A percentile compares a stretch with the other conserved stretches of the same genome.
phyloP scores from a whole-genome alignment of 2,329 filamentous ascomycete species.

The Alternaria sp. region DNA sequence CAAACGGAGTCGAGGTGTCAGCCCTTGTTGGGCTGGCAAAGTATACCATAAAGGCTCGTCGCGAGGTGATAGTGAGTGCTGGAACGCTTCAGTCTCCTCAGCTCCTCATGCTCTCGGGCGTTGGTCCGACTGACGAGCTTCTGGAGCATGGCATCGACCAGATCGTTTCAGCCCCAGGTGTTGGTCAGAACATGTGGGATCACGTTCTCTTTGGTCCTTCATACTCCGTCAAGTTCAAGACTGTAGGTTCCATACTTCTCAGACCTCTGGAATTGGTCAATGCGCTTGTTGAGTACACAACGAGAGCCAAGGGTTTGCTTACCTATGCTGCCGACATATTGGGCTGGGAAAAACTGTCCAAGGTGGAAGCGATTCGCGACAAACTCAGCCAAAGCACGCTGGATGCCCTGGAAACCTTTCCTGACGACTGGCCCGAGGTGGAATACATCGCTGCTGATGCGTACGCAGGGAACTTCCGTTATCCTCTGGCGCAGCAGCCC shows the following conservation, averaged over 20 bases:
- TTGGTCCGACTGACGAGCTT: slow-evolving; percentile 35
- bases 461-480: neutral
- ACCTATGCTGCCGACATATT: neutral
- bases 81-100: slow-evolving; percentile 24
- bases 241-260: neutral
- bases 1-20: neutral
- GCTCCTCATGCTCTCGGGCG: slow-evolving; percentile 46
- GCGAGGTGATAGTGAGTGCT: neutral
- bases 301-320: neutral
- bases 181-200: slow-evolving; percentile 35
- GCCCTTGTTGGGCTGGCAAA: neutral
- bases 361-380: neutral
- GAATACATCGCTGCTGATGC: slow-evolving; percentile 1
- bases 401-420: neutral
- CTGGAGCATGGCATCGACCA: slow-evolving; percentile 18
- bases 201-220: slow-evolving; percentile 5
- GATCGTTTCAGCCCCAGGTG: slow-evolving; percentile 20
- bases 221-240: neutral
- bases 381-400: neutral
- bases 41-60: neutral
- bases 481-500: neutral
- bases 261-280: neutral
- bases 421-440: slow-evolving; percentile 5
- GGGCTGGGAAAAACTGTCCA: neutral
- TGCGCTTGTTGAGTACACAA: neutral